Base-by-base conservation (phyloP, 331 rosid species). In the Quercus lobata region DNA sequence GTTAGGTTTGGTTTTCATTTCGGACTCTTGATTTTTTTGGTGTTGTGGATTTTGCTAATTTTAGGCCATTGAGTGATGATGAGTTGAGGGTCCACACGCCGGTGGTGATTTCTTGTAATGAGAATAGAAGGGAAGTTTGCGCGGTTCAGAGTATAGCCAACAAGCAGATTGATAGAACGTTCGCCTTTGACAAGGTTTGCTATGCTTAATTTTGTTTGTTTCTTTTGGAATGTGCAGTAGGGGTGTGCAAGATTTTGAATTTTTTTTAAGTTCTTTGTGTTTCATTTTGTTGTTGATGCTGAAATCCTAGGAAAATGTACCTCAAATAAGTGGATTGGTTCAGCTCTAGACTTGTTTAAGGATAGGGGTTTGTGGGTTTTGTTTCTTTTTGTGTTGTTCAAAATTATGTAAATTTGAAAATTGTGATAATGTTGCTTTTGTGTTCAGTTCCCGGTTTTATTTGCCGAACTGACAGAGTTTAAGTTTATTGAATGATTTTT, bases 91-190 rank as follows among this genome's bases (percentile, higher is more conserved):
- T 93, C 68, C 95, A 93, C 72, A 96, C 99, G 12, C 99, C 99
- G 2, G 97, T 92, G 62, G 99, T 96, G 87, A 86, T 96, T 81
- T 88, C 99, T 41, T 96, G 99, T 76, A 83, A 89, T 77, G 99
- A 96, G 56, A 79, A 80, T 37, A 86, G 97, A 82, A 87, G 88
- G 78, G 99, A 96, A 76, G 97, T 96, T 78, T 86, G 82, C 14
- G 99, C 99, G 44, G 76, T 96, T 27, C 99, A 96, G 91, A 90
- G 30, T 81, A 93, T 96, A 77, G 99, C 99, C 79, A 96, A 96
- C 84, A 96, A 96, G 90, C 99, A 96, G 91, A 96, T 96, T 86
- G 99, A 96, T 86, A 89, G 97, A 88, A 92, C 97, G 57, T 96
- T 96, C 68, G 86, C 77, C n/a, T 96, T 93, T 82, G 99, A 96